A percentile compares a stretch with the other conserved stretches of the same genome.
phyloP scores from a whole-genome alignment of 371 early-diverging fungal genomes.

The Cokeromyces recurvatus region DNA sequence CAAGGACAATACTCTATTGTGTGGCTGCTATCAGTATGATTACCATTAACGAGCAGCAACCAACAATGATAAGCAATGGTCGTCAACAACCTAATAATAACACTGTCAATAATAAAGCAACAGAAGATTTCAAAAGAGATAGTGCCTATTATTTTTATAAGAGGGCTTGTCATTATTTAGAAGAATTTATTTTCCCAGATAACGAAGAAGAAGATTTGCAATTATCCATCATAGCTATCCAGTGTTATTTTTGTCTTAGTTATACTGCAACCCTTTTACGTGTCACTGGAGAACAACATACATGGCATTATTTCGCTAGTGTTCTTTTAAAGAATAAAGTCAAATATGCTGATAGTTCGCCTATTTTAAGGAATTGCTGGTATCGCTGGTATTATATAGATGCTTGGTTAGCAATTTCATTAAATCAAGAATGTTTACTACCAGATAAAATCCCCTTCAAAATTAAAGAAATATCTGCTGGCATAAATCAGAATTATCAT shows the following conservation, averaged over 20 bases:
- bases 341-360: neutral
- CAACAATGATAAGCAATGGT: no score
- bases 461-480: neutral
- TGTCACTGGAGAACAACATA: conserved; percentile 12
- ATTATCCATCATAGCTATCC: conserved; percentile 5
- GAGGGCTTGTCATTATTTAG: conserved; percentile 2
- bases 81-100: neutral
- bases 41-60: conserved; percentile 1
- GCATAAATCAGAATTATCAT: neutral
- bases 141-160: conserved; percentile 11
- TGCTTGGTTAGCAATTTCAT: conserved; percentile 35
- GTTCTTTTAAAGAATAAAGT: conserved; percentile 9
- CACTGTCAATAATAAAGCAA: neutral
- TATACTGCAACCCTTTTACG: conserved; percentile 20
- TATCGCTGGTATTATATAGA: conserved; percentile 24
- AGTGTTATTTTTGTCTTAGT: conserved; percentile 21
- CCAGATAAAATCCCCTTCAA: conserved; percentile 22
- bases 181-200: conserved; percentile 9
- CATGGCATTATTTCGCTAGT: conserved; percentile 23
- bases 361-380: conserved; percentile 14
- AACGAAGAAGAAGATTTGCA: neutral
- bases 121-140: conserved; percentile 13
- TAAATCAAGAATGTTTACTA: conserved; percentile 29
- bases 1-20: conserved; percentile 15
- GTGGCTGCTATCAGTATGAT: conserved; percentile 18